These are phyloP conservation scores for Pseudomassariella vexata DNA, from an alignment of 2,329 filamentous ascomycete species.

Conservation along the genomic window DNA sequence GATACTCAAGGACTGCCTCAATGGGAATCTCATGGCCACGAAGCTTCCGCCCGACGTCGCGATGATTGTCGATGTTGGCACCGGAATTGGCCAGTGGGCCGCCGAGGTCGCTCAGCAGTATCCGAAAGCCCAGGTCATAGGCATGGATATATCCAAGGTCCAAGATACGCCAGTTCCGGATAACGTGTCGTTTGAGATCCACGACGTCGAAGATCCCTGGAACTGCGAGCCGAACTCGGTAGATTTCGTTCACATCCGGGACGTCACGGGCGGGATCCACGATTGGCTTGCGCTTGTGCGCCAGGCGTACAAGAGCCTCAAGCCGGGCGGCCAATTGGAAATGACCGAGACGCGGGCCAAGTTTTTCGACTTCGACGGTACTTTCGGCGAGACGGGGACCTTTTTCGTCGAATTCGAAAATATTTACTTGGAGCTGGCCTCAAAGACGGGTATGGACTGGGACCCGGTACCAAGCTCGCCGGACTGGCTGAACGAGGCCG, in stretches of 20 bases:
- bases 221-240: conserved; percentile 18
- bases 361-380: conserved; percentile 32
- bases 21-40: conserved; percentile 8
- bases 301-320: conserved; percentile 32
- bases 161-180: too few species aligned
- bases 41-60: conserved; percentile 19
- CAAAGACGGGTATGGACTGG: conserved; percentile 29
- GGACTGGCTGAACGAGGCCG: conserved; percentile 27
- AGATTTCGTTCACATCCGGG: conserved; percentile 38
- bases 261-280: conserved; percentile 38
- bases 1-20: conserved; percentile 19
- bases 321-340: conserved; percentile 38
- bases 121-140: conserved; percentile 32
- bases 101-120: conserved; percentile 34
- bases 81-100: conserved; percentile 37
- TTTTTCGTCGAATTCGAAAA: conserved; percentile 29
- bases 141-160: conserved; percentile 37
- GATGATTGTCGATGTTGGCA: conserved; percentile 35
- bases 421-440: conserved; percentile 20
- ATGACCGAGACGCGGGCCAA: conserved; percentile 34
- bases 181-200: conserved; percentile 54
- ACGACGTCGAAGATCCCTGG: conserved; percentile 48
- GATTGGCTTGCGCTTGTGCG: conserved; percentile 31
- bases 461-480: conserved; percentile 31
- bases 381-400: conserved; percentile 23